phyloP scores from a whole-genome alignment of 495 filamentous ascomycete genomes.

The Podospora comata region DNA sequence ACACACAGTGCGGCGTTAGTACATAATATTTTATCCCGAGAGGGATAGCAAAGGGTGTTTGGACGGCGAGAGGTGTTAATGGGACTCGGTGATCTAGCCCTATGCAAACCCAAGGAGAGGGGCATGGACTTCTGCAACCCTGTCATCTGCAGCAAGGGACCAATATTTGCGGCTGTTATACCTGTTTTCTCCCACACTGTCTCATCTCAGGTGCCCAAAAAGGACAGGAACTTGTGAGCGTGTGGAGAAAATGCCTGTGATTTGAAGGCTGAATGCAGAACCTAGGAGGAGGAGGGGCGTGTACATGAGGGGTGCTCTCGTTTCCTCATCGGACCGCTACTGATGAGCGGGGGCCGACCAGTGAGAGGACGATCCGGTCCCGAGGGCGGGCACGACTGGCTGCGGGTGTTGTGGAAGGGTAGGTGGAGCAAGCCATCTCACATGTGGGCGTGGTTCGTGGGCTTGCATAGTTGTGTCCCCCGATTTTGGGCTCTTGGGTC shows the following conservation, averaged over 20 bases:
- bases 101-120: not conserved
- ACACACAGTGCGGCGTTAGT: too few relatives aligned
- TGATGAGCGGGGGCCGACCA: not conserved
- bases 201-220: not conserved
- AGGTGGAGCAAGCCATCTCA: not conserved
- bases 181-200: not conserved
- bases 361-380: not conserved
- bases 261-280: not conserved
- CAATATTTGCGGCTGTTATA: not conserved
- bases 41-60: too few relatives aligned
- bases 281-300: not conserved
- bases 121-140: not conserved
- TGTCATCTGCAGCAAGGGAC: not conserved
- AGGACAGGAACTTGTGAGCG: not conserved
- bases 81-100: not conserved
- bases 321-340: not conserved
- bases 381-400: not conserved
- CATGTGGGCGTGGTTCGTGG: not conserved
- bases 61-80: too few relatives aligned
- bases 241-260: not conserved
- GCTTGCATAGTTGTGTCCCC: too few relatives aligned
- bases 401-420: not conserved
- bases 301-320: not conserved
- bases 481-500: not conserved
- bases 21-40: too few relatives aligned